These are phyloP conservation scores for Nothomitra cinnamomea DNA, from an alignment of 2,329 filamentous ascomycete genomes.

Conservation along the genomic window DNA sequence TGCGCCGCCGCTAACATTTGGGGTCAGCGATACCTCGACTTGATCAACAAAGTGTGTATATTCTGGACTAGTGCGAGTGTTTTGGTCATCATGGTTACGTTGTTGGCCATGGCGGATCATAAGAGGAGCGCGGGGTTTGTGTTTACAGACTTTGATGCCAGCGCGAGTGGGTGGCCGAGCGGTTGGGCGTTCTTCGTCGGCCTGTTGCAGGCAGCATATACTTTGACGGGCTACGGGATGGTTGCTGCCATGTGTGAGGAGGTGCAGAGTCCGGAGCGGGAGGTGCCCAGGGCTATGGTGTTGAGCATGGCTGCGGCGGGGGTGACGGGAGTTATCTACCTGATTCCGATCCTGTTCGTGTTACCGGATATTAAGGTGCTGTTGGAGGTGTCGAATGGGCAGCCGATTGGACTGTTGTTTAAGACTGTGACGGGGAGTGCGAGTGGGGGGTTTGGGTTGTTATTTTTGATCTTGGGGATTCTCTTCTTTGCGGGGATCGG, in stretches of 20 bases:
- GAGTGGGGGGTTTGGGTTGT: slow-evolving; percentile 54
- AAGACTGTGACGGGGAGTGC: slow-evolving; percentile 57
- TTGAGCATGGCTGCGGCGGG: slow-evolving; percentile 50
- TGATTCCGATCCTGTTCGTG: slow-evolving; percentile 61
- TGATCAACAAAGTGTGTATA: slow-evolving; percentile 26
- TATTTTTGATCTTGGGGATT: slow-evolving; percentile 62
- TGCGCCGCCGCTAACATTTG: slow-evolving; percentile 50
- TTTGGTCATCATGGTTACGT: slow-evolving; percentile 48
- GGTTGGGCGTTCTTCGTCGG: slow-evolving; percentile 62
- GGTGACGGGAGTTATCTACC: slow-evolving; percentile 46
- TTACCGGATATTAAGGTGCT: slow-evolving; percentile 42
- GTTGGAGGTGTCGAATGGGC: slow-evolving; percentile 49
- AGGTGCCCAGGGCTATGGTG: slow-evolving; percentile 56
- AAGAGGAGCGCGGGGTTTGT: slow-evolving; percentile 42
- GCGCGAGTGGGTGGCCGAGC: slow-evolving; percentile 27
- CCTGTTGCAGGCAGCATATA: slow-evolving; percentile 42
- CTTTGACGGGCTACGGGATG: slow-evolving; percentile 19
- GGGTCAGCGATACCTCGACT: slow-evolving; percentile 40
- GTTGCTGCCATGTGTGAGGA: slow-evolving; percentile 52
- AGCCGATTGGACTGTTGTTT: slow-evolving; percentile 62
- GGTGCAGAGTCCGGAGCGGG: slow-evolving; percentile 48
- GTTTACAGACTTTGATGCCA: slow-evolving; percentile 51
- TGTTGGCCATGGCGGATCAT: slow-evolving; percentile 37
- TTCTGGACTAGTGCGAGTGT: slow-evolving; percentile 53
- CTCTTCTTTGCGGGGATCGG: slow-evolving; percentile 46